Percentiles rank a stretch among this genome's conserved stretches.
Conservation (phyloP, 2,329 filamentous ascomycete genomes). For the Hortaea werneckii region DNA sequence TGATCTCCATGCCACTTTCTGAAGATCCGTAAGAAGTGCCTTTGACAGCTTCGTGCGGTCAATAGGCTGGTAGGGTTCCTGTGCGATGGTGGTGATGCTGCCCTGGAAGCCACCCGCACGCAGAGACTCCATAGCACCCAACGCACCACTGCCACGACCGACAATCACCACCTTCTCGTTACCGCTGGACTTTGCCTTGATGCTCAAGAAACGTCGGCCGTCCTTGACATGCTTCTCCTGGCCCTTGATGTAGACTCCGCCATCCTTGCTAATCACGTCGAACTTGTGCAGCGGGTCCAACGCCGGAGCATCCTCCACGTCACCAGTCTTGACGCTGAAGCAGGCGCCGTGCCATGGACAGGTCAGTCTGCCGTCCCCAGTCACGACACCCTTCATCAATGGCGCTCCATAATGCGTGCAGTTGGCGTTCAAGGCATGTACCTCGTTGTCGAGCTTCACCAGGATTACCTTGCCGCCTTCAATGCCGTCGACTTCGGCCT, state of each 20-base stretch:
- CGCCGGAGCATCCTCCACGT: constrained; percentile 90
- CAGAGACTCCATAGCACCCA: constrained; percentile 74
- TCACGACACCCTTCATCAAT: constrained; percentile 73
- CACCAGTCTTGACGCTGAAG: constrained; percentile 80
- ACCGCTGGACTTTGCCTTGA: constrained; percentile 55
- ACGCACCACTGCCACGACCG: constrained; percentile 71
- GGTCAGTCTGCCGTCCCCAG: constrained; percentile 69
- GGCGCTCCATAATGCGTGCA: constrained; percentile 92
- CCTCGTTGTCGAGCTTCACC: constrained; percentile 63
- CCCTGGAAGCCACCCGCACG: constrained; percentile 73
- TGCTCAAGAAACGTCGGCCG: constrained; percentile 61
- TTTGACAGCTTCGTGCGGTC: constrained; percentile 95
- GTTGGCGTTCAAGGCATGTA: constrained; percentile 71
- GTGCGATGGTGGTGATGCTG: constrained; percentile 69
- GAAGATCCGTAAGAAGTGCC: constrained; percentile 69
- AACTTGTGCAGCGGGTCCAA: constrained; percentile 79
- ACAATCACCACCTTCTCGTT: constrained; percentile 68
- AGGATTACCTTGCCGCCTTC: constrained; percentile 78
- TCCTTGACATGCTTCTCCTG: constrained; percentile 70
- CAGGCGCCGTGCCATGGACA: constrained; percentile 98
- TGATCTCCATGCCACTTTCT: constrained; percentile 68
- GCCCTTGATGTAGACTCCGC: constrained; percentile 72
- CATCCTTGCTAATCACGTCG: constrained; percentile 69
- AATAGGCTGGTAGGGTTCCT: constrained; percentile 68
- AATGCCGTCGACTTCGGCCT: constrained; percentile 83